Base-by-base conservation (phyloP, 176 grass and related monocot species). In the Echinochloa phyllopogon region DNA sequence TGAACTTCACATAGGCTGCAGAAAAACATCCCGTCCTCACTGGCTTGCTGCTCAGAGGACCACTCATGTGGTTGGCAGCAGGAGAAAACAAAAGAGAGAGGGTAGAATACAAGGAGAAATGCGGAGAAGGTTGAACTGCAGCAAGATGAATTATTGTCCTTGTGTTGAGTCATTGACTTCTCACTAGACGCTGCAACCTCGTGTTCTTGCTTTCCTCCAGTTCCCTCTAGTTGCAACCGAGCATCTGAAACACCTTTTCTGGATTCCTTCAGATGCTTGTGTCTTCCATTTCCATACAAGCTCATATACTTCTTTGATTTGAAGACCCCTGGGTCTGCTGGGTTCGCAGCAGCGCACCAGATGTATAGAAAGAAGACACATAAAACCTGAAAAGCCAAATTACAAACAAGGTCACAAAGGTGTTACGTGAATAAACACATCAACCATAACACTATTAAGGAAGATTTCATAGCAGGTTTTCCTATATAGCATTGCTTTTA, bases 1-100 rank as follows among this genome's bases (percentile, higher is more conserved):
- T 99, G 94, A 51, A 96, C 97, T 86, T 96, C 94, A 89, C 97
- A 99, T 15, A 99, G 71, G 82, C 94, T 96, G 85, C 97, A 99
- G 78, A 96, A 99, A 85, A 99, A 96, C 91, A 94, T 96, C 40
- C 97, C 97, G 20, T 99, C 94, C 81, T 99, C 97, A 50, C 89
- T 91, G 86, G 62, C 61, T 68, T 97, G 88, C 38, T 98, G 86
- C 77, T 99, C 97, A 76, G 94, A 95, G 45, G 84, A 92, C 71
- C 90, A 81, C 53, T 96, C 94, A 39, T 66, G 85, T 78, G 90
- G 51, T 82, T 88, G 88, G 82, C 88, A 99, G 84, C 86, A 94
- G 74, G 94, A 90, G 65, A 87, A 88, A 70, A 87, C 77, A 80
- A 87, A 85, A 87, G 75, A 88, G 24, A 95, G 73, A 73, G 93